A percentile compares a stretch with the other conserved stretches of the same genome.
These are phyloP conservation scores for Globisporangium solare DNA, from an alignment of 352 stramenopile genomes.

Conservation along the genomic window DNA sequence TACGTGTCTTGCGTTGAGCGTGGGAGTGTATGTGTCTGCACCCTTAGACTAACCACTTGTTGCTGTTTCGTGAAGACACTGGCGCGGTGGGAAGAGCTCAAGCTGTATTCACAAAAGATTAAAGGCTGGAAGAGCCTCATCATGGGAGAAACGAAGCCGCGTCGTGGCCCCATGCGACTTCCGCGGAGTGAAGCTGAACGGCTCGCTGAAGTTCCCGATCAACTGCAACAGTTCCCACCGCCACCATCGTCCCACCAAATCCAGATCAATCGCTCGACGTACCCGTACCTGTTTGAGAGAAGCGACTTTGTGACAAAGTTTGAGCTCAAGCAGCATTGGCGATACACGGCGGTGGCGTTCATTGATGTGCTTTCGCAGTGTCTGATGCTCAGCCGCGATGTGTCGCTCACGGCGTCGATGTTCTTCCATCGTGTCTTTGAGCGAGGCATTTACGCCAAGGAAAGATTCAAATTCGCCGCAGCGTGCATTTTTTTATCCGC, in stretches of 20 bases:
- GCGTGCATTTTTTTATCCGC: slow-evolving; percentile 78
- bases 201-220: slow-evolving; percentile 58
- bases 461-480: slow-evolving; percentile 79
- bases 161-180: slow-evolving; percentile 40
- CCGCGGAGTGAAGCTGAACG: slow-evolving; percentile 63
- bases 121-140: slow-evolving; percentile 76
- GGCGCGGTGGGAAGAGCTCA: slow-evolving; percentile 80
- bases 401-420: slow-evolving; percentile 64
- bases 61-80: slow-evolving; percentile 38
- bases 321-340: slow-evolving; percentile 81
- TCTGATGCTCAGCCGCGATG: slow-evolving; percentile 59
- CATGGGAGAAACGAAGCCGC: slow-evolving; percentile 62
- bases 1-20: slow-evolving; percentile 8
- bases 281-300: slow-evolving; percentile 70
- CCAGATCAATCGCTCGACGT: slow-evolving; percentile 71
- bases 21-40: no score
- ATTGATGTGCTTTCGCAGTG: slow-evolving; percentile 74
- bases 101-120: slow-evolving; percentile 72
- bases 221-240: slow-evolving; percentile 72
- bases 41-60: no score
- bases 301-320: slow-evolving; percentile 45
- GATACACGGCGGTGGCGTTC: slow-evolving; percentile 73
- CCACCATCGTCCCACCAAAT: slow-evolving; percentile 37
- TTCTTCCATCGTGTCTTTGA: slow-evolving; percentile 84
- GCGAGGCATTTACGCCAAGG: slow-evolving; percentile 68